Evolutionary conservation across 495 filamentous ascomycete species (phyloP), one percentile per base, ranked within the genome.

Genomic region (Daldinia concentrica): DNA sequence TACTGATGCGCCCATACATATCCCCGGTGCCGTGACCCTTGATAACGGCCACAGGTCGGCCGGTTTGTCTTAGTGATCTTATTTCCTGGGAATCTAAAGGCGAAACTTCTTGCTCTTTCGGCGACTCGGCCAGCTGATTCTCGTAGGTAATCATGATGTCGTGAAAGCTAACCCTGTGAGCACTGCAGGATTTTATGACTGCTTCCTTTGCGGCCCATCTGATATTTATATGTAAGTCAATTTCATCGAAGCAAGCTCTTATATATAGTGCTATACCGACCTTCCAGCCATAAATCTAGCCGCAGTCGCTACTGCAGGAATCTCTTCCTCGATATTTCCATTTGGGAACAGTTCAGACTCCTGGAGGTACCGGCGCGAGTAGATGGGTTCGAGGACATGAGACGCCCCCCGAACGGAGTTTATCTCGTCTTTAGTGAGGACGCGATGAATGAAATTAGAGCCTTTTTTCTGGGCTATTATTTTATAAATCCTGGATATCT

Each of bases 151-250:
- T 84, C 3, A 78, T 58, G 39, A 89, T 81, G 45, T 86, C 77
- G 12, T 81, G 79, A 51, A 85, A 85, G 4, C 66, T 77, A 19
- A 89, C 65, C 19, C 68, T 68, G 19, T 83, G 79, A 30, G 76
- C 68, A 2, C 77, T 76, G 61, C 86, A 83, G 4, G 89, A 88
- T 73, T 91, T 91, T 48, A 88, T 85, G n/a, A 79, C 81, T 0
- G 89, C 88, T 76, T 91, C 89, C 74, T 91, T 91, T 0, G 88
- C 88, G 8, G 89, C 88, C 75, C 85, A 91, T 68, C 87, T 81
- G 30, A 45, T 24, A 43, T 43, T 26, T 26, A 30, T n/a, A 34
- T 50, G 43, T 73, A 12, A 69, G 66, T 52, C 17, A 48, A 24
- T 11, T 12, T 24, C 43, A 48, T 48, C 43, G 19, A 48, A 48